Percentiles rank a stretch among this genome's conserved stretches.
Conservation (phyloP, 306 rosid genomes). For the Casuarina cunninghamiana region DNA sequence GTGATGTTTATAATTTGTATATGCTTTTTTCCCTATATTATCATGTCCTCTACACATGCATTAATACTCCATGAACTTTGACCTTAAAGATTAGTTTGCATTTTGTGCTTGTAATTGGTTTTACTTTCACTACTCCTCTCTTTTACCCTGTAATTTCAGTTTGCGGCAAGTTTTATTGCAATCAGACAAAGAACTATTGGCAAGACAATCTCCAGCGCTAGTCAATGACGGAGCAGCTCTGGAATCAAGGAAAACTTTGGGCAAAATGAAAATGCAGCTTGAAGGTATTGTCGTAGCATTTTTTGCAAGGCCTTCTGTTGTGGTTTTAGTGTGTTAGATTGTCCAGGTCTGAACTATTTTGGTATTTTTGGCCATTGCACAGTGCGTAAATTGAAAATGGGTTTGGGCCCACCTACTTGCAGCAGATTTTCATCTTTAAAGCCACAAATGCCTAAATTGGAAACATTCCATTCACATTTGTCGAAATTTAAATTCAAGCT, state of each 20-base stretch:
- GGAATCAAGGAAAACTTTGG: conserved; percentile 20
- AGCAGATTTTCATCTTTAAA: conserved; percentile 17
- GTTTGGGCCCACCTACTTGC: conserved; percentile 24
- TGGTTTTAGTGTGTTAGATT: background rate
- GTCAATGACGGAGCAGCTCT: conserved; percentile 25
- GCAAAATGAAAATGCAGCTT: conserved; percentile 40
- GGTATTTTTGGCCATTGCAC: conserved; percentile 2
- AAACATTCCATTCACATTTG: conserved; percentile 2
- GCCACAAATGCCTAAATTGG: conserved; percentile 13
- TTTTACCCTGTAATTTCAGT: conserved; percentile 15
- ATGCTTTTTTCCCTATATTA: background rate
- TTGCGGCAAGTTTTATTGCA: conserved; percentile 35
- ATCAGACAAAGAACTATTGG: conserved; percentile 39
- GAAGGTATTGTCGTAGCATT: background rate
- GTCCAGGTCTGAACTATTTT: background rate
- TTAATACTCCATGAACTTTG: no score
- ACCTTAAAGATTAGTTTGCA: no score
- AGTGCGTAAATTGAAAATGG: conserved; percentile 42
- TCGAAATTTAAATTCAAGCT: conserved; percentile 14
- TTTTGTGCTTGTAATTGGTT: background rate
- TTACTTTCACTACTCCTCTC: background rate
- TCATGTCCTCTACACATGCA: background rate
- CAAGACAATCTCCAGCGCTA: conserved; percentile 25
- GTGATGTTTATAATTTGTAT: background rate
- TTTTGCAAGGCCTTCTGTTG: background rate